Evolutionary conservation across 2,329 filamentous ascomycete species (phyloP).

Genomic region (Ophiocordyceps unilateralis): DNA sequence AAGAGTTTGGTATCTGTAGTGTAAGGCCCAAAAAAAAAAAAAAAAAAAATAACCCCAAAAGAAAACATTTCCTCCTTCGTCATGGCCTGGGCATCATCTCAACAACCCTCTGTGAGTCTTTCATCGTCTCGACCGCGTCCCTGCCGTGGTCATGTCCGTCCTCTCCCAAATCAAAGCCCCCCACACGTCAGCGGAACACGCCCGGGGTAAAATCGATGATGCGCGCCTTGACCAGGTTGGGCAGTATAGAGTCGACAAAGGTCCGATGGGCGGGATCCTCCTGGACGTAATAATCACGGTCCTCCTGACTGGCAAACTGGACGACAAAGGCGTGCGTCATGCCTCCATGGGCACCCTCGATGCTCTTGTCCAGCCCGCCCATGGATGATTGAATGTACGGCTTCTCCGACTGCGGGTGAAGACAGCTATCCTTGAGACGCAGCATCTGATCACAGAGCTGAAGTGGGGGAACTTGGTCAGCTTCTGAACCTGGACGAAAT

Average conservation of each 20-base stretch:
- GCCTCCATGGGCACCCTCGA: constrained; percentile 33
- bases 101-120: not conserved
- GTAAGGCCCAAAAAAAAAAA: no score
- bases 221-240: constrained; percentile 30
- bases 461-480: not conserved
- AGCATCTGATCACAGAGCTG: constrained; percentile 15
- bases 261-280: constrained; percentile 45
- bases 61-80: not conserved
- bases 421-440: constrained; percentile 36
- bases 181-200: constrained; percentile 12
- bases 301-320: constrained; percentile 44
- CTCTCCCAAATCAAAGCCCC: not conserved
- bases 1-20: no score
- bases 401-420: constrained; percentile 40
- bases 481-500: not conserved
- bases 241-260: constrained; percentile 33
- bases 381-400: constrained; percentile 42
- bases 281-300: constrained; percentile 50
- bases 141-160: no score
- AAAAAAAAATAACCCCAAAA: no score
- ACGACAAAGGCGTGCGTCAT: constrained; percentile 53
- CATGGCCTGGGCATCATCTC: not conserved
- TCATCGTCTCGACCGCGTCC: no score
- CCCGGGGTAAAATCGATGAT: constrained; percentile 42
- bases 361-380: constrained; percentile 43